Base-by-base conservation (phyloP, 73 alveolate genomes). In the Blepharisma japonicum region DNA sequence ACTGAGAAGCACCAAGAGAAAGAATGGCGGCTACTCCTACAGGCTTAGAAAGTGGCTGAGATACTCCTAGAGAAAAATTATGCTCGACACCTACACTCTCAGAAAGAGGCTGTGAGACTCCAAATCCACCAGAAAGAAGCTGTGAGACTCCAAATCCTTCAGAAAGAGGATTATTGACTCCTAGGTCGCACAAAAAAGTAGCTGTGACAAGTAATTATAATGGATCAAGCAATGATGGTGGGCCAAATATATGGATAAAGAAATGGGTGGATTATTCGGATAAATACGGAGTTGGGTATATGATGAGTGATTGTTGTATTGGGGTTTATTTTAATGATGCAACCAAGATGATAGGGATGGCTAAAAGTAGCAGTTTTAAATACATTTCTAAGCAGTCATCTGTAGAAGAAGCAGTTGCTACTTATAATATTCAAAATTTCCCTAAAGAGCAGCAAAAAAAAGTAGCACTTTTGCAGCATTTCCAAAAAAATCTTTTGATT, bases 221-320 rank as follows among this genome's bases (percentile, higher is more conserved):
- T 25, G 74, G 23, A 14, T 61, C 14, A 8, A 8, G 50, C 3
- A 9, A 18, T 8, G 46, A 25, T 61, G 74, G 74, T n/a, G 42
- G 84, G 82, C 81, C 94, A 27, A 92, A 88, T 51, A 39, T 5
- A 38, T 84, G 94, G 88, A 93, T 89, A 14, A 90, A 86, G 82
- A 87, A 88, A 56, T 91, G 90, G 90, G 95, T 91, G 45, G 97
- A 91, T 66, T 87, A 86, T 77, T 78, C 93, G 11, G 71, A 90
- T 6, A 91, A 91, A 81, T 91, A 91, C 76, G 97, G 97, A 46
- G 67, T 91, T 14, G 97, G 95, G 14, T 91, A 91, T 85, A 56
- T 86, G 71, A 76, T 91, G 18, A 81, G 86, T 45, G 88, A 91
- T 77, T 86, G 91, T 53, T 83, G 88, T 47, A 82, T 78, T 55